Conservation (phyloP, 441 rosid species). For the Gossypium trilobum region DNA sequence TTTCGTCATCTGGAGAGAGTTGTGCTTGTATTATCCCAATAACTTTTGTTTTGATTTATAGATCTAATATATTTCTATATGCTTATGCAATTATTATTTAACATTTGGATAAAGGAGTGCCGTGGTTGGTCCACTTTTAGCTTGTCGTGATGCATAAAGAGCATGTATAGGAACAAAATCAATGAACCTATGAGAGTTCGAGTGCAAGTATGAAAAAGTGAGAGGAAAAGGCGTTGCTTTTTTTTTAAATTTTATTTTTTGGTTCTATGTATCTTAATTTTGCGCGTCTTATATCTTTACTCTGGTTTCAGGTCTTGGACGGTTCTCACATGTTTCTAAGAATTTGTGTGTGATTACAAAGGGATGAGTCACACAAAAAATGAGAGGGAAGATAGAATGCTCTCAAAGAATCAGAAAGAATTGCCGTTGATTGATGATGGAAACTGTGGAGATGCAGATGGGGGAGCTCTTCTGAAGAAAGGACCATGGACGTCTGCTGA, state of each 20-base stretch:
- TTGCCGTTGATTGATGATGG: conserved; percentile 43
- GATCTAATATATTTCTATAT: conserved; percentile 10
- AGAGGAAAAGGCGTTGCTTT: conserved; percentile 11
- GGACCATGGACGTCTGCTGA: conserved; percentile 97
- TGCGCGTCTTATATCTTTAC: conserved; percentile 6
- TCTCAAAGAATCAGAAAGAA: conserved; percentile 39
- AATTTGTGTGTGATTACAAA: conserved; percentile 31
- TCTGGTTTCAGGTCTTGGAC: conserved; percentile 36
- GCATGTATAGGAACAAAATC: conserved; percentile 7
- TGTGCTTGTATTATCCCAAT: neutral
- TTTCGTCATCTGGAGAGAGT: neutral
- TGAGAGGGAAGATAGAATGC: conserved; percentile 51
- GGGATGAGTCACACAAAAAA: conserved; percentile 56
- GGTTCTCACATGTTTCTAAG: conserved; percentile 31
- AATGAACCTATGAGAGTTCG: conserved; percentile 17
- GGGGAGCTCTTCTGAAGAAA: conserved; percentile 55
- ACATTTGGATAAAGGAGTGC: conserved; percentile 7
- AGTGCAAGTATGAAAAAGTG: conserved; percentile 20
- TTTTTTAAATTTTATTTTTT: neutral
- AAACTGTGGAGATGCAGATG: conserved; percentile 38
- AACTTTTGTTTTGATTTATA: conserved; percentile 12
- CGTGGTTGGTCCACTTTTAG: conserved; percentile 14
- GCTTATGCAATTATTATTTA: conserved; percentile 9
- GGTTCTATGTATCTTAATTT: conserved; percentile 16
- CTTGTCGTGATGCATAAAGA: conserved; percentile 14